Conservation (phyloP, 2,329 filamentous ascomycete genomes). For the Penicillium vulpinum region DNA sequence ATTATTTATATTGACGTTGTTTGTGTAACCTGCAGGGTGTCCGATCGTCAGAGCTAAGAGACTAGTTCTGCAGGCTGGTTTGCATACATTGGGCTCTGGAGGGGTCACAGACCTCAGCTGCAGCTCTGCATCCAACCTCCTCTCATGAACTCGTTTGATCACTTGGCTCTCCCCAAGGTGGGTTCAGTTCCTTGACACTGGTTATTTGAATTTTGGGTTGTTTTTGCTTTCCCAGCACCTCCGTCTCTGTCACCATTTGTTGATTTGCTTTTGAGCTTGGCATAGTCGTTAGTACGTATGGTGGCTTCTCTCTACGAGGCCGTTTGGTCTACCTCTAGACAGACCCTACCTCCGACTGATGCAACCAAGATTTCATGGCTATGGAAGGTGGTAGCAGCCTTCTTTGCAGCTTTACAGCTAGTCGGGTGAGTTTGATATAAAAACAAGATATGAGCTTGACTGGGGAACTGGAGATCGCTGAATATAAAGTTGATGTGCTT, state of each 20-base stretch:
- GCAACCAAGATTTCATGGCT: background rate
- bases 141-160: background rate
- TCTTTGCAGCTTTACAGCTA: background rate
- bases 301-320: background rate
- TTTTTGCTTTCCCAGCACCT: background rate
- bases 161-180: background rate
- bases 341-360: background rate
- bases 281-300: background rate
- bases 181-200: background rate
- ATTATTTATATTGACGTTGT: too few relatives aligned
- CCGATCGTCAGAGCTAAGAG: background rate
- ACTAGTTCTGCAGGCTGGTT: background rate
- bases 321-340: background rate
- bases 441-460: background rate
- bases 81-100: background rate
- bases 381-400: constrained; percentile 2
- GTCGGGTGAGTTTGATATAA: background rate
- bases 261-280: background rate
- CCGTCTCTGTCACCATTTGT: background rate
- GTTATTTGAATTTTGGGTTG: background rate
- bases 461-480: background rate
- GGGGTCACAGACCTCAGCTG: background rate
- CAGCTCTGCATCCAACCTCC: background rate
- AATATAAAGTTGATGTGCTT: background rate
- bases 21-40: background rate